Evolutionary conservation across 2,329 filamentous ascomycete genomes (phyloP).

Genomic region (Exophiala oligosperma): DNA sequence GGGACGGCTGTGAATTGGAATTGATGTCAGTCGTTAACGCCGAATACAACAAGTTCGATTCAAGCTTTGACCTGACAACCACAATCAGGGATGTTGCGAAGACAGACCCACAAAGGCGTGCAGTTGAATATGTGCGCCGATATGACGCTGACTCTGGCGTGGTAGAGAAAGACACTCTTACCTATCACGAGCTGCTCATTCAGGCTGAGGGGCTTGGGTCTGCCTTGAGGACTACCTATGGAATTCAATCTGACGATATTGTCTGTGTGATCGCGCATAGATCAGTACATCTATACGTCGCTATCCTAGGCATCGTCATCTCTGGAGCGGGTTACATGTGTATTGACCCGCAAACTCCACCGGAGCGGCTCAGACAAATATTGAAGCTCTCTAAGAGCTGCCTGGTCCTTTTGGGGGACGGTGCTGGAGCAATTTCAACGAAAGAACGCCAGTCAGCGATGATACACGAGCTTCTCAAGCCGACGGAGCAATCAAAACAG

Average conservation of each 20-base stretch:
- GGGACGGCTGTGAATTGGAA: slow-evolving; percentile 8
- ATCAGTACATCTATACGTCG: slow-evolving; percentile 68
- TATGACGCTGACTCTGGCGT: slow-evolving; percentile 39
- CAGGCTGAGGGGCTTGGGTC: slow-evolving; percentile 65
- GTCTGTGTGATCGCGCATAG: slow-evolving; percentile 80
- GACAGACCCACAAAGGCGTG: slow-evolving; percentile 54
- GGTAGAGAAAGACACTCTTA: slow-evolving; percentile 47
- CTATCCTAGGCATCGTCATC: slow-evolving; percentile 74
- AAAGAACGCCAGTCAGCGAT: neutral
- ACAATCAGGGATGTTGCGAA: slow-evolving; percentile 57
- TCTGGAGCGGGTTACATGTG: slow-evolving; percentile 78
- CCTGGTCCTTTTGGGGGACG: slow-evolving; percentile 8
- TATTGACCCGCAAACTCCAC: slow-evolving; percentile 69
- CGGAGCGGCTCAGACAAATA: slow-evolving; percentile 61
- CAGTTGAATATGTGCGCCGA: slow-evolving; percentile 63
- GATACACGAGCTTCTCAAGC: slow-evolving; percentile 4
- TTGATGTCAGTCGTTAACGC: slow-evolving; percentile 54
- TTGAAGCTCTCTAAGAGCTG: slow-evolving; percentile 55
- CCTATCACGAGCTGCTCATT: slow-evolving; percentile 65
- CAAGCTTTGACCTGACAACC: slow-evolving; percentile 48
- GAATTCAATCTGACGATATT: slow-evolving; percentile 52
- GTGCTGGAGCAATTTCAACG: neutral
- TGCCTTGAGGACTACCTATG: slow-evolving; percentile 51
- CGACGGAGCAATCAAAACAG: neutral
- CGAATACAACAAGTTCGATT: slow-evolving; percentile 35